Evolutionary conservation across 345 rosid genomes (phyloP).

Genomic region (Cardiospermum halicacabum): DNA sequence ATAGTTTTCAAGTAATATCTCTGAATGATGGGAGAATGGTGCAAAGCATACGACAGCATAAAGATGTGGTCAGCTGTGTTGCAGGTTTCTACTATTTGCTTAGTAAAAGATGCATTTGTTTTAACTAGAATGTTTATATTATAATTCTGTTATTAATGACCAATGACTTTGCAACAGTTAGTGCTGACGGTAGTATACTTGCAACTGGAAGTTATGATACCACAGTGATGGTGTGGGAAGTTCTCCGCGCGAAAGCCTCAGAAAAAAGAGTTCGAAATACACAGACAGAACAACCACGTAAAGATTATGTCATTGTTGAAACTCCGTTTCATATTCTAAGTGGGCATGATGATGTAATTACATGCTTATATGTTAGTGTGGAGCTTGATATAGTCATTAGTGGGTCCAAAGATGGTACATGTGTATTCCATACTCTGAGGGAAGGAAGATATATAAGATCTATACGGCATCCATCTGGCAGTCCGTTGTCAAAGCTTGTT

Average conservation of each 20-base stretch:
- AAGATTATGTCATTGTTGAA: constrained; percentile 65
- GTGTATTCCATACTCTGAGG: constrained; percentile 81
- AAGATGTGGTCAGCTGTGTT: constrained; percentile 95
- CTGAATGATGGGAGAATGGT: constrained; percentile 86
- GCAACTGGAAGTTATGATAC: constrained; percentile 98
- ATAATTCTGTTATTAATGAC: constrained; percentile 11
- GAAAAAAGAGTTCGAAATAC: constrained; percentile 62
- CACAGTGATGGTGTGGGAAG: constrained; percentile 95
- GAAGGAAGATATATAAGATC: constrained; percentile 94
- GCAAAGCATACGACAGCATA: constrained; percentile 93
- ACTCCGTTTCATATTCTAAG: constrained; percentile 94
- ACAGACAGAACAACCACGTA: constrained; percentile 52
- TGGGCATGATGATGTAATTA: constrained; percentile 92
- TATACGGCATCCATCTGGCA: constrained; percentile 73
- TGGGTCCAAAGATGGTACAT: constrained; percentile 98
- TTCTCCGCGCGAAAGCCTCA: constrained; percentile 44
- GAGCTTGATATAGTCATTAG: constrained; percentile 95
- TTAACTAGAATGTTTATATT: background rate
- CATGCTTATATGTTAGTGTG: constrained; percentile 74
- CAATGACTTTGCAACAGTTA: constrained; percentile 49
- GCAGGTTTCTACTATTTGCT: constrained; percentile 57
- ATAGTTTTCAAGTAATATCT: constrained; percentile 87
- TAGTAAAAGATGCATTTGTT: background rate
- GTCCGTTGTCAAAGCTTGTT: constrained; percentile 77
- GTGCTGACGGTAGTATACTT: constrained; percentile 77